These are phyloP conservation scores for Neurospora tetraspora DNA, from an alignment of 495 filamentous ascomycete genomes.

Conservation along the genomic window DNA sequence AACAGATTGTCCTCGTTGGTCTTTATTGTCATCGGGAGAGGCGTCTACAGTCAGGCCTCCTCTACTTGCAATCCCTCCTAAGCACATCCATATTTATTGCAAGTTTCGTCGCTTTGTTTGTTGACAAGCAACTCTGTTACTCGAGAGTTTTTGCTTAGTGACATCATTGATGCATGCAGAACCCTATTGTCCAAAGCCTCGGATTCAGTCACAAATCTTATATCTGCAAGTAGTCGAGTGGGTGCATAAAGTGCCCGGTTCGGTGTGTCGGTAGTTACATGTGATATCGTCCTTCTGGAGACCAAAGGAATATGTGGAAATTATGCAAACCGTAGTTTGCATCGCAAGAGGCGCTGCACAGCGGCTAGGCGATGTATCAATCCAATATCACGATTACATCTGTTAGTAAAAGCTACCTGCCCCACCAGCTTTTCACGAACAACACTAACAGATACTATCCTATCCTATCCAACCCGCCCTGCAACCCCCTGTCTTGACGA, in stretches of 20 bases:
- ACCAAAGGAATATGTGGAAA: too few relatives aligned
- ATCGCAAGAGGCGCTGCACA: too few relatives aligned
- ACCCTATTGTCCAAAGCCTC: not conserved
- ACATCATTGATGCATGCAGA: not conserved
- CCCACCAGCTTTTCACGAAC: rapidly evolving
- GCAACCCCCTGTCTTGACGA: not conserved
- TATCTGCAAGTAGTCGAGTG: not conserved
- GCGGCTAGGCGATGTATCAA: too few relatives aligned
- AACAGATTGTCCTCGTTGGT: too few relatives aligned
- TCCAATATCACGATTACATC: too few relatives aligned
- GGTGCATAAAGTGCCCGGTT: not conserved
- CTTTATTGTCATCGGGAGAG: not conserved
- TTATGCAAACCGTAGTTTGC: too few relatives aligned
- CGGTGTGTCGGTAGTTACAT: too few relatives aligned
- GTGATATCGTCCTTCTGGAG: too few relatives aligned
- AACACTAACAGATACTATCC: not conserved
- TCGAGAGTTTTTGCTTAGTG: not conserved
- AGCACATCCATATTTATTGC: not conserved
- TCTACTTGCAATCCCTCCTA: not conserved
- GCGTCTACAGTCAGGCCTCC: not conserved
- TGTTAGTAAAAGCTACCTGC: too few relatives aligned
- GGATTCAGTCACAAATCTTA: not conserved
- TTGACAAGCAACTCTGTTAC: not conserved
- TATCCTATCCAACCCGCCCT: not conserved
- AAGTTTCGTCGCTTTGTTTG: not conserved